Evolutionary conservation across 345 rosid genomes (phyloP), one percentile per base, ranked within the genome.

Genomic region (Corchorus olitorius): DNA sequence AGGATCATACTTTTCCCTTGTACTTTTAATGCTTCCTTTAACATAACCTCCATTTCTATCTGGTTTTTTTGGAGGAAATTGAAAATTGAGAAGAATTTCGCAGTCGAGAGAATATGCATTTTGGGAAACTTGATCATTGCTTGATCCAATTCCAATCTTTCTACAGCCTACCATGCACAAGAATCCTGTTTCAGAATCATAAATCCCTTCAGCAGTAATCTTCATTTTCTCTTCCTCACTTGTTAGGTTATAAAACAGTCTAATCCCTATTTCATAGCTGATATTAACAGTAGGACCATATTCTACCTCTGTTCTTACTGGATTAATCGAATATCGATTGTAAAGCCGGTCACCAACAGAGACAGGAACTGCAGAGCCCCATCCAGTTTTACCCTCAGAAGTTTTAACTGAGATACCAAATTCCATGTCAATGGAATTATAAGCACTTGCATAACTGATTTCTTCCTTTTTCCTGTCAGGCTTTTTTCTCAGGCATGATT

Each of bases 121-220:
- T 2, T 3, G 20, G 37, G 10, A 34, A 55, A 16, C n/a, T 50
- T 61, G 65, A 67, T 27, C 27, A 27, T 59, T 22, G 3, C 14
- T 68, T 6, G 62, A 60, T 16, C 35, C 67, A 13, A 72, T 27
- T 16, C 35, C 67, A 13, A 72, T 27, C 55, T 72, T 70, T 41
- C 81, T 75, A 68, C 93, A 89, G 15, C 91, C 93, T 53, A 88
- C 73, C 93, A 89, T 82, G 71, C 91, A 86, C 20, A 89, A 77
- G 12, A 54, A 39, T 20, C 91, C 89, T 1, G 81, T 88, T 33
- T 77, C 50, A 0, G 80, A 59, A 83, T 88, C 73, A 65, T 89
- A 88, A 46, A 76, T 56, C 46, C 93, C 91, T 72, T 87, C 91
- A 15, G 89, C 89, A 50, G 83, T 75, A 60, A 87, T 83, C 53